phyloP scores from a whole-genome alignment of 1,284 basidiomycete genomes.

The Austroboletus novae-zelandiae region DNA sequence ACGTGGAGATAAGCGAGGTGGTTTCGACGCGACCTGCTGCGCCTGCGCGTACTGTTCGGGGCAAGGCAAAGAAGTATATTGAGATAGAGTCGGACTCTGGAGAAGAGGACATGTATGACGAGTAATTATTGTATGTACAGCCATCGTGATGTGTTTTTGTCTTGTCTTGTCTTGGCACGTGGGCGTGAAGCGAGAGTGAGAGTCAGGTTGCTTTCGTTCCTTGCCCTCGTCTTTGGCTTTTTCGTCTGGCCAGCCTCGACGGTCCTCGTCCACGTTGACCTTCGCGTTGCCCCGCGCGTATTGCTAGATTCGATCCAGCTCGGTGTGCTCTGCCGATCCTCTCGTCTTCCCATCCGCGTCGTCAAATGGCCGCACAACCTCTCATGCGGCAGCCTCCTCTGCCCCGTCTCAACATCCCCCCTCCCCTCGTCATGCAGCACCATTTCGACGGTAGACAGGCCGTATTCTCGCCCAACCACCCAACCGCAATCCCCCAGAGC shows the following conservation, averaged over 20 bases:
- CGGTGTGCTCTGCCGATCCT: neutral
- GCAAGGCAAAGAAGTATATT: constrained; percentile 48
- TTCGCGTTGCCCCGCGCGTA: neutral
- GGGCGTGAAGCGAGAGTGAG: constrained; percentile 10
- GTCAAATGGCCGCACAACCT: constrained; percentile 26
- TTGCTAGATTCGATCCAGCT: neutral
- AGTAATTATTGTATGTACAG: constrained; percentile 11
- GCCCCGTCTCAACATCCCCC: constrained; percentile 48
- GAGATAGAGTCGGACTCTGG: constrained; percentile 47
- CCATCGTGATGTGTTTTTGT: neutral
- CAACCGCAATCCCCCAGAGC: constrained; percentile 55
- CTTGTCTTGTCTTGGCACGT: constrained; percentile 8
- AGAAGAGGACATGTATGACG: constrained; percentile 18
- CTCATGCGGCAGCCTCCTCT: constrained; percentile 37
- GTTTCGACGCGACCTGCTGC: constrained; percentile 19
- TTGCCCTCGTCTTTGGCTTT: constrained; percentile 1
- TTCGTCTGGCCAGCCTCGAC: neutral
- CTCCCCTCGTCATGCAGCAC: constrained; percentile 46
- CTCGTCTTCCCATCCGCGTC: neutral
- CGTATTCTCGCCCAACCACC: constrained; percentile 65
- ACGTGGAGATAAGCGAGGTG: constrained; percentile 19
- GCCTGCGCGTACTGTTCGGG: constrained; percentile 38
- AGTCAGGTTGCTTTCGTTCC: neutral
- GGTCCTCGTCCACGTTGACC: constrained; percentile 7
- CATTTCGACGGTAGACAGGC: constrained; percentile 41